Base-by-base conservation (phyloP, 495 filamentous ascomycete genomes). In the Hypomontagnella submonticulosa region DNA sequence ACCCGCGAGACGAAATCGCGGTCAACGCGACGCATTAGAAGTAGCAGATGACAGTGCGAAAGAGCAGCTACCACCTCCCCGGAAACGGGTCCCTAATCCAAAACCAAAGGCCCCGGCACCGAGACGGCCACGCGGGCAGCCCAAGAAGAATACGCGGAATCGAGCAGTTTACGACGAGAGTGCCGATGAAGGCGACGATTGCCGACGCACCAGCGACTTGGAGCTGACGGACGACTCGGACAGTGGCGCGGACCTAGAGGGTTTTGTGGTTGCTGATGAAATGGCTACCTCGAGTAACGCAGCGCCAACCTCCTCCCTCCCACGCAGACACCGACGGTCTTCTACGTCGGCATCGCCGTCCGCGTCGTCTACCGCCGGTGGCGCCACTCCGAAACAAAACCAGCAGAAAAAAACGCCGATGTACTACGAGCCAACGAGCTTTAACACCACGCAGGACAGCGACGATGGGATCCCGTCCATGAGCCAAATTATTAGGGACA, bases 171-270 rank as follows among this genome's bases (percentile, higher is more conserved):
- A 75, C 51, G 75, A 78, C 49, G 67, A 75, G 33, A 71, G 76
- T 32, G 76, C 79, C 12, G 81, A 83, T 34, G 43, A 76, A 43
- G 81, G 81, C 7, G 81, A 83, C 56, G 79, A 80, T 57, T 83
- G 81, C 63, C 75, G 64, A 6, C 74, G 79, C n/a, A 80, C 80
- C 0, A 80, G 77, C 61, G 80, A 83, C 57, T 57, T 83, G 23
- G 75, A 79, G 8, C 67, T 77, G 9, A 73, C 75, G 4, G 76
- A 83, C 33, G 80, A 78, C 16, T 81, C 77, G 0, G 81, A 84
- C 49, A 73, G 70, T 67, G 81, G 79, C 13, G 72, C 71, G 3
- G 81, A 84, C 47, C 67, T 84, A 0, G 72, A 55, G 3, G 80
- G 65, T 20, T 84, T 84, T 44, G 67, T 84, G 33, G 76, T 83